Evolutionary conservation across 352 stramenopile genomes (phyloP), one percentile per base, ranked within the genome.

Genomic region (Globisporangium okanoganense): DNA sequence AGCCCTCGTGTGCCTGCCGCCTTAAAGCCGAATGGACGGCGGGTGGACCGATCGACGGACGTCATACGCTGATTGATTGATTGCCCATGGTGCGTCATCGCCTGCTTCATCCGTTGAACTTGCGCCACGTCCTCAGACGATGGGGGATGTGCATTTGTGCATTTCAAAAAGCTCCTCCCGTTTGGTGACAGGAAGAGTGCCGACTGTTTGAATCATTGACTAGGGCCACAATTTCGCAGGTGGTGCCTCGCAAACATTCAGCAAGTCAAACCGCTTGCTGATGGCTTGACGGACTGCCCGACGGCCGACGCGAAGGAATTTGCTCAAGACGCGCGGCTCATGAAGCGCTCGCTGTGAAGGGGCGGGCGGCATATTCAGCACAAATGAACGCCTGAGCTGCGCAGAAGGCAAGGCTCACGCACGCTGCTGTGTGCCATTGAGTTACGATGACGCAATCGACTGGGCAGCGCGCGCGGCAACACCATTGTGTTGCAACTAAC

Each of bases 171-270:
- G 16, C 36, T 43, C 36, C 36, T 43, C 36, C 36, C 36, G 36
- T 43, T 45, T 16, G 31, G 43, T 47, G 31, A 29, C 36, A 40
- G 24, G 31, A 52, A 43, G 20, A n/a, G 40, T 48, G 38, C 16
- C 24, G 16, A 36, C 4, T 14, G 9, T 2, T 40, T 20, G 6
- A 55, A 41, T 14, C 16, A 6, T 22, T 20, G 54, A 8, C 54
- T 60, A 5, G 54, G 1, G 38, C 38, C 53, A 59, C 53, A n/a
- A n/a, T 29, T 47, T 35, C 53, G 29, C 27, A 51, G 36, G 33
- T 13, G 44, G 56, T 62, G 56, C 56, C 33, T 54, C 44, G 14
- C 56, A 62, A 48, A 62, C 56, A 62, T 40, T 48, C 44, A n/a
- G 43, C 29, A 22, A 53, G 48, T 58, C 36, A 59, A 59, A 45